Percentiles rank a stretch among this genome's conserved stretches.
Conservation (phyloP, 371 early-diverging fungal genomes). For the Actinomucor elegans region DNA sequence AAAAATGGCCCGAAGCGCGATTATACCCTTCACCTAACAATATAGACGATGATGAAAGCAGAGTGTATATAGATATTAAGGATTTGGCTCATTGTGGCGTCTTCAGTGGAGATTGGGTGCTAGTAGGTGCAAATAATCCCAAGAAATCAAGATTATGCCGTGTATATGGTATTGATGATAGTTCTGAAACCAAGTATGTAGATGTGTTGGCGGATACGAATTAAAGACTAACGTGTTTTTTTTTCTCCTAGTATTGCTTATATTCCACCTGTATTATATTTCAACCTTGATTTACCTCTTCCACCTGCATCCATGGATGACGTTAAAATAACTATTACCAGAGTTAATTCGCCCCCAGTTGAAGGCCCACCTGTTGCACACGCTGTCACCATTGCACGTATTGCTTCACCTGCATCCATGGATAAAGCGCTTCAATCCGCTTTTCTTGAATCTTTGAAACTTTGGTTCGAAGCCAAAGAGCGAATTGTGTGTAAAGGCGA, state of each 20-base stretch:
- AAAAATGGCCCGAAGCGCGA: slow-evolving; percentile 49
- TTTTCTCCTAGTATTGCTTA: slow-evolving; percentile 31
- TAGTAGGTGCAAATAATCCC: slow-evolving; percentile 33
- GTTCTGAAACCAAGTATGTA: slow-evolving; percentile 2
- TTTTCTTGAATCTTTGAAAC: slow-evolving; percentile 61
- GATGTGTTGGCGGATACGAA: not conserved
- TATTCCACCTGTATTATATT: slow-evolving; percentile 60
- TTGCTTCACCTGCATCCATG: slow-evolving; percentile 74
- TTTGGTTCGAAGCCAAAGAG: slow-evolving; percentile 69
- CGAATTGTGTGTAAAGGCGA: slow-evolving; percentile 76
- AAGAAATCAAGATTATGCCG: slow-evolving; percentile 52
- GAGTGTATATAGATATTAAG: slow-evolving; percentile 57
- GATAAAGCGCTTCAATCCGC: slow-evolving; percentile 67
- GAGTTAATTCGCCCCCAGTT: slow-evolving; percentile 33
- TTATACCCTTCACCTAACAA: slow-evolving; percentile 53
- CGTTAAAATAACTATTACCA: slow-evolving; percentile 27
- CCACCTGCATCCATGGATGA: slow-evolving; percentile 31
- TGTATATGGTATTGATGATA: slow-evolving; percentile 36
- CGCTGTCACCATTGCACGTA: slow-evolving; percentile 71
- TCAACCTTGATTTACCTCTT: slow-evolving; percentile 55
- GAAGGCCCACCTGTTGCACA: slow-evolving; percentile 61
- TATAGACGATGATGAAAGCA: slow-evolving; percentile 57
- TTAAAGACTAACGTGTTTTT: not conserved
- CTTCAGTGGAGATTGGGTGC: slow-evolving; percentile 78
- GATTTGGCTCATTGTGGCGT: slow-evolving; percentile 64